Percentiles rank a stretch among this genome's conserved stretches.
Conservation (phyloP, 257 asterid genomes). For the Fraxinus anomala region DNA sequence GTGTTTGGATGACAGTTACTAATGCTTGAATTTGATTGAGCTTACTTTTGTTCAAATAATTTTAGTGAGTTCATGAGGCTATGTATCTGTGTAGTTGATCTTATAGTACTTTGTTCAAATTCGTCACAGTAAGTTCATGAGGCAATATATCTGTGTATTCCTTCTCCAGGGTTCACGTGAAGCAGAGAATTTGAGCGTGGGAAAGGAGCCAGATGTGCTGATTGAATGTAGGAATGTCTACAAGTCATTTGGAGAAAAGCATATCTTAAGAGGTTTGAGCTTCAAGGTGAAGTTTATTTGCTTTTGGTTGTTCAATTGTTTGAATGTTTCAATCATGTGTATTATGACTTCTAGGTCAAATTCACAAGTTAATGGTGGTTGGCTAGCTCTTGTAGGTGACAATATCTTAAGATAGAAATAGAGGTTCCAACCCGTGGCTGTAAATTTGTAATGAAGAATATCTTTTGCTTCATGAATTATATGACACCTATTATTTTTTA, state of each 20-base stretch:
- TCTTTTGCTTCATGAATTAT: neutral
- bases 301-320: constrained; percentile 15
- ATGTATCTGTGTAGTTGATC: neutral
- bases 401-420: neutral
- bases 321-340: neutral
- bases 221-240: constrained; percentile 89
- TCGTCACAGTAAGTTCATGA: neutral
- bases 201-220: constrained; percentile 68
- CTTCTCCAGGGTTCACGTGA: constrained; percentile 48
- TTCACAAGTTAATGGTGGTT: neutral
- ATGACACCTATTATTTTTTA: neutral
- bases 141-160: constrained; percentile 13
- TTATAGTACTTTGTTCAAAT: neutral
- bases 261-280: constrained; percentile 89
- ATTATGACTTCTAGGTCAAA: neutral
- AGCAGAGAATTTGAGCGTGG: constrained; percentile 37
- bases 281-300: constrained; percentile 70
- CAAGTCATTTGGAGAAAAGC: constrained; percentile 95
- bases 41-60: neutral
- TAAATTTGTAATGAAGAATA: neutral
- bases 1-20: constrained; percentile 7
- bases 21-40: neutral
- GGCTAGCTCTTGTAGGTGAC: neutral
- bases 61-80: neutral
- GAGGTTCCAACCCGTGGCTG: neutral